Evolutionary conservation across 768 basidiomycete genomes (phyloP).

Genomic region (Amylocystis lapponica): DNA sequence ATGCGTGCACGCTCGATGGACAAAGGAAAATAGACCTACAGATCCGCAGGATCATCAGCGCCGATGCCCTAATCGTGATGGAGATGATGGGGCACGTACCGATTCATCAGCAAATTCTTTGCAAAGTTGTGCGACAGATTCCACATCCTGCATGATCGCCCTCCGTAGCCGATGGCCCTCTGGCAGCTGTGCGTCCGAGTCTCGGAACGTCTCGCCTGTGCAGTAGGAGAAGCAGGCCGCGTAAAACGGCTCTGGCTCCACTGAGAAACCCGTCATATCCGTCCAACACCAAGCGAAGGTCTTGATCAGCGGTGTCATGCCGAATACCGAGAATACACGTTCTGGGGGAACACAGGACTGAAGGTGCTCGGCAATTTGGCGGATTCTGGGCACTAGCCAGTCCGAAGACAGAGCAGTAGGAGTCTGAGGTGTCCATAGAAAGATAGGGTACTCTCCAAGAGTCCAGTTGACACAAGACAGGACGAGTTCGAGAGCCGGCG

Average conservation of each 20-base stretch:
- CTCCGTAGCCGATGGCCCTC: conserved; percentile 32
- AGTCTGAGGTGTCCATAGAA: conserved; percentile 39
- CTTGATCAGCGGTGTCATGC: conserved; percentile 34
- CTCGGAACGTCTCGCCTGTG: conserved; percentile 32
- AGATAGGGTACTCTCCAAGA: conserved; percentile 45
- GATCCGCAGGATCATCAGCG: conserved; percentile 2
- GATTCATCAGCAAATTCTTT: conserved; percentile 49
- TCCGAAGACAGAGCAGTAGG: conserved; percentile 21
- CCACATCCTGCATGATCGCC: conserved; percentile 33
- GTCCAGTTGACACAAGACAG: conserved; percentile 42
- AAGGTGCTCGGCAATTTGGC: conserved; percentile 33
- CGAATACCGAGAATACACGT: conserved; percentile 50
- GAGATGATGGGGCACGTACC: conserved; percentile 27
- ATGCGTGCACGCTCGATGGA: conserved; percentile 30
- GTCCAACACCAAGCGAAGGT: conserved; percentile 41
- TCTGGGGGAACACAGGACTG: conserved; percentile 30
- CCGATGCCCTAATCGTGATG: neutral
- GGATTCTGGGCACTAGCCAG: conserved; percentile 31
- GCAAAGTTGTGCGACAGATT: conserved; percentile 37
- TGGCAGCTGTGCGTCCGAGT: conserved; percentile 21
- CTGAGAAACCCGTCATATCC: conserved; percentile 30
- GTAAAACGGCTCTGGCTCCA: conserved; percentile 43
- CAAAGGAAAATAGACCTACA: conserved; percentile 43
- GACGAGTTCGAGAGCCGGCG: conserved; percentile 34
- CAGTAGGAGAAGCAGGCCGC: conserved; percentile 42